These are phyloP conservation scores for Diversispora epigaea DNA, from an alignment of 192 early-diverging fungal genomes.

Conservation along the genomic window DNA sequence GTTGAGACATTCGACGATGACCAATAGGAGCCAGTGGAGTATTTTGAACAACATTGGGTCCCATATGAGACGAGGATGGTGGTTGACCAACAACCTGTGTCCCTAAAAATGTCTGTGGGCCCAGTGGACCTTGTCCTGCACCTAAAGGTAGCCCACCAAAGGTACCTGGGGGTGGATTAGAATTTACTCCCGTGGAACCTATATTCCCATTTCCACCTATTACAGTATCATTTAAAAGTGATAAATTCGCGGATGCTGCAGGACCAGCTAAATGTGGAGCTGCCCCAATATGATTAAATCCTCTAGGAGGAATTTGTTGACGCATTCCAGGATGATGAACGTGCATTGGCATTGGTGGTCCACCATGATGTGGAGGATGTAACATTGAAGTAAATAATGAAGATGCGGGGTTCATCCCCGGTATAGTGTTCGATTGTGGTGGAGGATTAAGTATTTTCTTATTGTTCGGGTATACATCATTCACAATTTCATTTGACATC, in stretches of 20 bases:
- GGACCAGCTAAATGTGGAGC: constrained; percentile 28
- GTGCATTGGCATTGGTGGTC: constrained; percentile 27
- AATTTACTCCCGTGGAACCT: neutral
- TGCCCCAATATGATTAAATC: constrained; percentile 23
- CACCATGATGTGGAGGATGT: constrained; percentile 23
- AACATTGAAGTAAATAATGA: constrained; percentile 28
- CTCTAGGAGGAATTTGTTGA: constrained; percentile 28
- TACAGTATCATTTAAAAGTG: constrained; percentile 28
- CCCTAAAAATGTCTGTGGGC: constrained; percentile 22
- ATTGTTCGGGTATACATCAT: constrained; percentile 32
- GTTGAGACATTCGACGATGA: constrained; percentile 44
- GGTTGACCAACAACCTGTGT: constrained; percentile 36
- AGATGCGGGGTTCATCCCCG: constrained; percentile 28
- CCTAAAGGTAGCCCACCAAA: constrained; percentile 32
- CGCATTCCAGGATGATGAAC: constrained; percentile 28
- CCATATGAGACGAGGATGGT: constrained; percentile 35
- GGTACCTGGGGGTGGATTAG: constrained; percentile 30
- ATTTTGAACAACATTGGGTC: constrained; percentile 36
- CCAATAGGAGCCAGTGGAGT: constrained; percentile 47
- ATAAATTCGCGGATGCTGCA: constrained; percentile 25
- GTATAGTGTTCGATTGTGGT: constrained; percentile 30
- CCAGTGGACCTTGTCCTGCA: constrained; percentile 29
- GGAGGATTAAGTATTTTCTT: constrained; percentile 31
- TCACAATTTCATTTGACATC: constrained; percentile 26
- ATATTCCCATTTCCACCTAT: constrained; percentile 17